phyloP scores from a whole-genome alignment of 768 basidiomycete genomes.

The Sarcomyxa edulis region DNA sequence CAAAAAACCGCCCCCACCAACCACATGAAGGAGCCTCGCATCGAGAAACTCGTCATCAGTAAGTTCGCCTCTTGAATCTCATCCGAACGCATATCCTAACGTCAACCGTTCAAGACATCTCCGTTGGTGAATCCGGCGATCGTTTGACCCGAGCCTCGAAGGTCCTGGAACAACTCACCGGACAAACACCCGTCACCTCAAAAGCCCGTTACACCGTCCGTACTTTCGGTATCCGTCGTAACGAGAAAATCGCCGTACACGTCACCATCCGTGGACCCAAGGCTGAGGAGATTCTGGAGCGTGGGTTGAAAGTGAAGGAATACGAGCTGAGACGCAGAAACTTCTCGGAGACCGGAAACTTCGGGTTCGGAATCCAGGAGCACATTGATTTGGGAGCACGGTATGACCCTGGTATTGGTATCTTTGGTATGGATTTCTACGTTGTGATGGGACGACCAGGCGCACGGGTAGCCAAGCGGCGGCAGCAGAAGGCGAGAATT shows the following conservation, averaged over 20 bases:
- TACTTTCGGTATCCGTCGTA: constrained; percentile 98
- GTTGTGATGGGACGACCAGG: constrained; percentile 97
- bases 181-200: constrained; percentile 98
- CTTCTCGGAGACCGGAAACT: constrained; percentile 99
- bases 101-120: constrained; percentile 70
- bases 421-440: constrained; percentile 99
- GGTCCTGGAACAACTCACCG: constrained; percentile 98
- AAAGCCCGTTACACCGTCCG: constrained; percentile 99
- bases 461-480: constrained; percentile 85
- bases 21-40: constrained; percentile 93
- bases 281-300: constrained; percentile 99
- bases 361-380: constrained; percentile 98
- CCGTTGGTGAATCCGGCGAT: constrained; percentile 99
- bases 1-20: constrained; percentile 85
- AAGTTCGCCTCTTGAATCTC: constrained; percentile 32
- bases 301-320: constrained; percentile 99
- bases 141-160: constrained; percentile 98
- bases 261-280: constrained; percentile 99
- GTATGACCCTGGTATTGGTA: constrained; percentile 98
- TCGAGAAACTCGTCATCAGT: constrained; percentile 99
- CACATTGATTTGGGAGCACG: constrained; percentile 99
- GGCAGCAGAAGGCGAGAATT: constrained; percentile 80
- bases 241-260: constrained; percentile 99
- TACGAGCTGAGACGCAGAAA: constrained; percentile 96
- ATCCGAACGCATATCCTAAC: constrained; percentile 7